Conservation (phyloP, 2,329 filamentous ascomycete species). For the Conoideocrella luteorostrata region DNA sequence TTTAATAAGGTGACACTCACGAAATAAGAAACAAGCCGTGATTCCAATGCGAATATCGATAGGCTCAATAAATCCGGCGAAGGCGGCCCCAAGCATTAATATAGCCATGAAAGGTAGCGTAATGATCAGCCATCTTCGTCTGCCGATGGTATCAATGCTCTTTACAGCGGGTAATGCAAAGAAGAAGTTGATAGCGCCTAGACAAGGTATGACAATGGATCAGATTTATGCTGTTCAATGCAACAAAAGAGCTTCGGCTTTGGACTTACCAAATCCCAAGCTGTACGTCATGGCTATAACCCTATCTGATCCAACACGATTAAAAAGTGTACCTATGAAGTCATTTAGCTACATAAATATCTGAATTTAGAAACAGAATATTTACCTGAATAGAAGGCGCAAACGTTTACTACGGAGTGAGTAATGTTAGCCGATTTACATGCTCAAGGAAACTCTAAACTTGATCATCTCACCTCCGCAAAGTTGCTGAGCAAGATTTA, state of each 20-base stretch:
- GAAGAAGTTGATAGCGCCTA: constrained; percentile 34
- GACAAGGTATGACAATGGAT: not conserved
- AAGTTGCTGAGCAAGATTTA: constrained; percentile 26
- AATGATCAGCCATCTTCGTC: constrained; percentile 35
- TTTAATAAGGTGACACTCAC: constrained; percentile 9
- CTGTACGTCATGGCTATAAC: constrained; percentile 21
- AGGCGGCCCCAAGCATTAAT: constrained; percentile 32
- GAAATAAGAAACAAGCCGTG: constrained; percentile 31
- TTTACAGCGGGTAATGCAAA: constrained; percentile 32
- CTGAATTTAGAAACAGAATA: no score
- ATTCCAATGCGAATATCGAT: constrained; percentile 18
- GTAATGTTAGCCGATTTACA: not conserved
- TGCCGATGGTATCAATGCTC: constrained; percentile 30
- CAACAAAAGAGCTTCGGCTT: no score
- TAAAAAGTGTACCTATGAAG: constrained; percentile 18
- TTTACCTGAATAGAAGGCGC: constrained; percentile 39
- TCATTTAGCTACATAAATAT: not conserved
- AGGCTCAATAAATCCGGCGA: constrained; percentile 23
- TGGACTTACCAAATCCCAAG: constrained; percentile 23
- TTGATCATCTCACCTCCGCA: constrained; percentile 20
- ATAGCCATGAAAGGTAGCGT: constrained; percentile 38
- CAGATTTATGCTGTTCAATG: no score
- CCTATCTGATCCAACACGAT: constrained; percentile 12
- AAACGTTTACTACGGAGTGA: constrained; percentile 26
- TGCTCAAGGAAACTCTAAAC: not conserved